These are phyloP conservation scores for Phytophthora capsici DNA, from an alignment of 352 stramenopile species.

Conservation along the genomic window DNA sequence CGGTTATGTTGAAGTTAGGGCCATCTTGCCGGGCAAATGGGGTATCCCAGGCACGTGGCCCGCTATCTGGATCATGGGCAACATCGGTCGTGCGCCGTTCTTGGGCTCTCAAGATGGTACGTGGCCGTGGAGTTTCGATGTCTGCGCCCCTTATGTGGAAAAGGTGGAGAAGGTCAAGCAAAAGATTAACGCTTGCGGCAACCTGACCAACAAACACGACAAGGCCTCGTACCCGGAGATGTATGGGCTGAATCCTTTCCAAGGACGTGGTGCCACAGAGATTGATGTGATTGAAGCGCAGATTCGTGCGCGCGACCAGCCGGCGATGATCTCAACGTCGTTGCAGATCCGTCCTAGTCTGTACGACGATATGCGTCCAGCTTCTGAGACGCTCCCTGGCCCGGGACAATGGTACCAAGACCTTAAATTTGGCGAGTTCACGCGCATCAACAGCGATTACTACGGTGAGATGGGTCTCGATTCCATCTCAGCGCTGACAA, in stretches of 20 bases:
- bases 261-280: conserved; percentile 95
- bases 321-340: conserved; percentile 93
- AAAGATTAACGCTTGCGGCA: conserved; percentile 94
- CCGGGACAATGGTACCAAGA: conserved; percentile 92
- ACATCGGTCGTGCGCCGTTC: conserved; percentile 96
- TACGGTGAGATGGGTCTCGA: conserved; percentile 95
- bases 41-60: conserved; percentile 96
- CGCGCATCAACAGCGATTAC: conserved; percentile 94
- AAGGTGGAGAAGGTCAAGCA: conserved; percentile 92
- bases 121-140: conserved; percentile 98
- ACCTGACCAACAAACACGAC: conserved; percentile 95
- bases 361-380: conserved; percentile 65
- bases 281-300: conserved; percentile 96
- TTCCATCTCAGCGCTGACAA: conserved; percentile 94
- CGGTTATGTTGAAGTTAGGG: conserved; percentile 95
- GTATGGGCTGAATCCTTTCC: conserved; percentile 91
- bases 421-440: conserved; percentile 86
- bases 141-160: conserved; percentile 85
- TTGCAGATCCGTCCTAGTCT: conserved; percentile 92
- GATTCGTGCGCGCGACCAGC: conserved; percentile 85
- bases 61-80: conserved; percentile 98
- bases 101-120: conserved; percentile 92
- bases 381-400: conserved; percentile 53
- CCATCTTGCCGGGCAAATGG: conserved; percentile 95
- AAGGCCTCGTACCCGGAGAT: conserved; percentile 79